Base-by-base conservation (phyloP, 192 early-diverging fungal genomes). In the Umbelopsis sp. region DNA sequence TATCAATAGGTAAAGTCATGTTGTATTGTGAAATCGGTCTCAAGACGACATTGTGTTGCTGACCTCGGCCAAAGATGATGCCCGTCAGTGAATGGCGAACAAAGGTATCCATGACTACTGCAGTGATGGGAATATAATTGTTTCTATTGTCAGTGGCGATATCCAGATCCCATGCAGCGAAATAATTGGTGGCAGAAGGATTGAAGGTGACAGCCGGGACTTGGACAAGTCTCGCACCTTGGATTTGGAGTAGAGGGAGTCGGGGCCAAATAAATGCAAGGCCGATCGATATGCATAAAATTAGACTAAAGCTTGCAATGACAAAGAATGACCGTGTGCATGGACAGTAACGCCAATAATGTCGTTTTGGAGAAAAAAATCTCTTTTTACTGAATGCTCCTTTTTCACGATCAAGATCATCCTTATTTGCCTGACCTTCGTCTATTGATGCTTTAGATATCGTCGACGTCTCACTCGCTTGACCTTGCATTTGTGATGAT, bases 211-310 rank as follows among this genome's bases (percentile, higher is more conserved):
- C 56, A 17, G 24, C 12, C 20, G 56, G 56, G 7, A 10, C 26
- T 20, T 7, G 10, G 12, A 2, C 17, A 31, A 62, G 56, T 32
- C 29, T 34, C 2, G 56, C 9, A 20, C 56, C 56, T 34, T 32
- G 17, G 56, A 62, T 11, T 62, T 62, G 56, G 10, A 62, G 7
- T 14, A 62, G 17, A 62, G 56, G 56, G 16, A 62, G 31, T 31
- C 56, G 26, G 26, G 56, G 56, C 56, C 56, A 62, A 34, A 62
- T 36, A 62, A 62, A 62, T 20, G 56, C 56, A 2, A 62, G 31
- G 17, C 16, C 5, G 16, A 62, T 26, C 14, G 56, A 62, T 34
- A 62, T 8, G 16, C 29, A 32, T 20, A 62, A 26, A 20, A 62
- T 29, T 0, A 31, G 4, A 2, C 16, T 31, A 32, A 62, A 62